Evolutionary conservation across 1,284 basidiomycete species (phyloP).

Genomic region (Coniferiporia sulphurascens): DNA sequence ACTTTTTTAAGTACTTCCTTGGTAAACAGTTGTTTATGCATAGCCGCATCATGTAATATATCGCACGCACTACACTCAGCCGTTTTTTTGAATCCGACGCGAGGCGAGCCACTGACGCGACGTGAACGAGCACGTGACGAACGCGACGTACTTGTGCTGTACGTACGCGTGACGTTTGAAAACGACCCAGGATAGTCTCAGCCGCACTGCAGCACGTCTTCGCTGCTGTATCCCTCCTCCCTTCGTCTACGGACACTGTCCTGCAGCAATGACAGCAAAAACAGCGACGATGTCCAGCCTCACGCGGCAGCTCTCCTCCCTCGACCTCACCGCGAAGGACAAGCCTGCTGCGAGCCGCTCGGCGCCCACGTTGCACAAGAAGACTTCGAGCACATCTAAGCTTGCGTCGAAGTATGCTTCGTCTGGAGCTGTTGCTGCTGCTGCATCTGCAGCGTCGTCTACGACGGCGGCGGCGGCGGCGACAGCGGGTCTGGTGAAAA

Average conservation of each 20-base stretch:
- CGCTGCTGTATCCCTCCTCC: neutral
- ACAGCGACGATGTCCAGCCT: conserved; percentile 9
- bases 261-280: conserved; percentile 9
- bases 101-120: neutral
- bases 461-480: conserved; percentile 2
- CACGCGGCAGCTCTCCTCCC: conserved; percentile 13
- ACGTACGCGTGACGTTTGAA: neutral
- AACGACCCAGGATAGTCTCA: neutral
- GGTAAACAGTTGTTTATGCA: neutral
- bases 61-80: neutral
- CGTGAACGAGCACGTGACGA: neutral
- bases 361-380: conserved; percentile 14
- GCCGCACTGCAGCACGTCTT: too few species aligned
- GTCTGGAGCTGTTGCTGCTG: neutral
- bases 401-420: conserved; percentile 15
- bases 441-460: neutral
- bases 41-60: conserved; percentile 4
- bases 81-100: neutral
- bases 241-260: neutral
- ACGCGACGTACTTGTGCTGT: neutral
- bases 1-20: neutral
- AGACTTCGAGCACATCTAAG: conserved; percentile 13
- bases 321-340: conserved; percentile 16
- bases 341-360: conserved; percentile 1
- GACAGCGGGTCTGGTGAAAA: neutral